Evolutionary conservation across 257 asterid species (phyloP), one percentile per base, ranked within the genome.

Genomic region (Solanum phureja): DNA sequence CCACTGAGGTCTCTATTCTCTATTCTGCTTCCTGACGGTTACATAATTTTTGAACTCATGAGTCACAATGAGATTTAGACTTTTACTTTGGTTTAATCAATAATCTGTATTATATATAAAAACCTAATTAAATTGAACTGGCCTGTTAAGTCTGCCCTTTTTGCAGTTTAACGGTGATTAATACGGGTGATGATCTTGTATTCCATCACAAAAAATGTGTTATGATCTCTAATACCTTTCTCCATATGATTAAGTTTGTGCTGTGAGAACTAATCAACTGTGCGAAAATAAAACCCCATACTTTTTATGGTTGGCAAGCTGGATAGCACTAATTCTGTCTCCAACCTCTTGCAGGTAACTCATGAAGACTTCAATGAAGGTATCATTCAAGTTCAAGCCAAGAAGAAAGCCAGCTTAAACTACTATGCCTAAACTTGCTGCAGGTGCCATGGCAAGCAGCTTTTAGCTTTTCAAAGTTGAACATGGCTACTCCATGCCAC

Each of bases 321-420:
- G 49, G 49, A 35, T 74, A 74, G 52, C 27, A 4, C 85, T 81
- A 81, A 81, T 81, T 81, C 27, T 3, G 27, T 46, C 66, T 81
- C 85, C 68, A 8, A 11, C 11, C 12, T 87, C 83, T 64, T 33
- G 35, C 89, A 95, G 99, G 99, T 96, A 89, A 96, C 93, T 90
- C 99, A 96, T 66, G 99, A 96, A 90, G 99, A 96, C 91, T 96
- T 94, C 85, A 96, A 96, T 52, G 99, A 95, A 92, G 99, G 99
- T 34, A 96, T 95, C 75, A 96, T 96, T 72, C 99, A 95, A 95
- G 99, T 96, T 90, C 98, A 96, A 91, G 99, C 98, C 0, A 96
- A 96, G 90, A 95, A 95, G 95, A 95, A 96, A 91, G 94, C 96
- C 89, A 93, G 98, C 94, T 91, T 94, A 85, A 94, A 94, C 91